Conservation (phyloP, 257 asterid species). For the Perilla frutescens region DNA sequence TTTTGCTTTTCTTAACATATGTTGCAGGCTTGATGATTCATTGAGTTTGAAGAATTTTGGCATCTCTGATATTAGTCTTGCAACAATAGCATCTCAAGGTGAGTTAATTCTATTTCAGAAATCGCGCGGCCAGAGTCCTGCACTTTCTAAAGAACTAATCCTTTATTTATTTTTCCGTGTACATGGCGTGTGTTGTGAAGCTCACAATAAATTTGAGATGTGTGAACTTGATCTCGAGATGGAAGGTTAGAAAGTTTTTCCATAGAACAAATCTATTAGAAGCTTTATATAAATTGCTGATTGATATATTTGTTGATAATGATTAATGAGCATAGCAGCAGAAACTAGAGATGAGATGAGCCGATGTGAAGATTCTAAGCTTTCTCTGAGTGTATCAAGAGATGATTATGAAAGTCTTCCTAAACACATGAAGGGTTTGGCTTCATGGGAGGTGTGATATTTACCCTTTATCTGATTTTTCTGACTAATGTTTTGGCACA, state of each 20-base stretch:
- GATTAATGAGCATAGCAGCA: conserved; percentile 38
- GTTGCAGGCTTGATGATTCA: conserved; percentile 71
- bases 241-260: conserved; percentile 41
- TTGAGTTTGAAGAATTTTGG: conserved; percentile 76
- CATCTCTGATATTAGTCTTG: conserved; percentile 83
- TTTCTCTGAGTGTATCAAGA: conserved; percentile 47
- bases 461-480: conserved; percentile 4
- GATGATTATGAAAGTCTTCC: conserved; percentile 87
- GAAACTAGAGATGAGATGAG: conserved; percentile 36
- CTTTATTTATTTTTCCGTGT: conserved; percentile 3
- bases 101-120: conserved; percentile 26
- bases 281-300: conserved; percentile 21
- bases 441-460: conserved; percentile 79
- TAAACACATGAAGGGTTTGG: conserved; percentile 70
- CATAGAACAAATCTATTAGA: conserved; percentile 15
- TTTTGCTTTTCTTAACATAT: conserved; percentile 51
- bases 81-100: conserved; percentile 91
- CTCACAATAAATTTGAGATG: conserved; percentile 39
- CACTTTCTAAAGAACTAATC: conserved; percentile 5
- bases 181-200: conserved; percentile 44
- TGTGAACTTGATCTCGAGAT: conserved; percentile 45
- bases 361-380: conserved; percentile 44
- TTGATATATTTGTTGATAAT: conserved; percentile 27
- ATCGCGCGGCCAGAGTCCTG: not conserved
- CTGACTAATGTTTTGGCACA: not conserved